Conservation (phyloP, 176 grass and related monocot species). For the Thinopyrum elongatum region DNA sequence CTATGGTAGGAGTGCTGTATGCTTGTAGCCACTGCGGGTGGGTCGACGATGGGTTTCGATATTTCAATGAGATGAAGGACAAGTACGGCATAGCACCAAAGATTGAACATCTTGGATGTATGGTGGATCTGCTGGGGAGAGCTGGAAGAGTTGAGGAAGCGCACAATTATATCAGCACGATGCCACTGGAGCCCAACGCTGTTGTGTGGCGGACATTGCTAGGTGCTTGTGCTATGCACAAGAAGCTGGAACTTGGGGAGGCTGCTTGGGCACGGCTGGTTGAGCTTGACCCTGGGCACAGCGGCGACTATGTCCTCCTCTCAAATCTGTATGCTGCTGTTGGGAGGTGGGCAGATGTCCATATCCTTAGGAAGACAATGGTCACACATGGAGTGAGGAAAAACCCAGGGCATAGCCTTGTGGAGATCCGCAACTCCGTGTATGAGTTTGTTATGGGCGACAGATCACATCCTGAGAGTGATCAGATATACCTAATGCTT, state of each 20-base stretch:
- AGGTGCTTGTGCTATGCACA: constrained; percentile 82
- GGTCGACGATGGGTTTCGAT: constrained; percentile 72
- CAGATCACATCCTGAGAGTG: constrained; percentile 61
- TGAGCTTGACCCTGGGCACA: constrained; percentile 72
- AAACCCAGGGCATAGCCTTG: constrained; percentile 69
- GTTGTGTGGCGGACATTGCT: constrained; percentile 86
- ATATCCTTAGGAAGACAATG: constrained; percentile 69
- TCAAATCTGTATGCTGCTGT: constrained; percentile 84
- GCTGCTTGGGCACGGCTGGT: constrained; percentile 56
- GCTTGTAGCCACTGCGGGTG: constrained; percentile 87
- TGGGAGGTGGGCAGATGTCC: constrained; percentile 60
- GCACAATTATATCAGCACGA: constrained; percentile 63
- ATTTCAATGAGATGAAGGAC: constrained; percentile 72
- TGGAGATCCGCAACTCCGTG: constrained; percentile 58
- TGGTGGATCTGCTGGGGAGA: constrained; percentile 83
- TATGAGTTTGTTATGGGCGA: constrained; percentile 88
- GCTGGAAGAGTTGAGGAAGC: constrained; percentile 69
- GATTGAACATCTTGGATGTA: constrained; percentile 86
- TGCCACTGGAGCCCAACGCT: constrained; percentile 66
- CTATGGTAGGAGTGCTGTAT: constrained; percentile 79
- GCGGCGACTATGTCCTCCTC: constrained; percentile 76
- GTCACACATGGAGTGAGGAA: constrained; percentile 60
- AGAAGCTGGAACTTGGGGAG: constrained; percentile 65
- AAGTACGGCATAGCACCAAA: constrained; percentile 56
- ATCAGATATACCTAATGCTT: constrained; percentile 66